phyloP scores from a whole-genome alignment of 371 early-diverging fungal genomes.

The Umbelopsis sp. region DNA sequence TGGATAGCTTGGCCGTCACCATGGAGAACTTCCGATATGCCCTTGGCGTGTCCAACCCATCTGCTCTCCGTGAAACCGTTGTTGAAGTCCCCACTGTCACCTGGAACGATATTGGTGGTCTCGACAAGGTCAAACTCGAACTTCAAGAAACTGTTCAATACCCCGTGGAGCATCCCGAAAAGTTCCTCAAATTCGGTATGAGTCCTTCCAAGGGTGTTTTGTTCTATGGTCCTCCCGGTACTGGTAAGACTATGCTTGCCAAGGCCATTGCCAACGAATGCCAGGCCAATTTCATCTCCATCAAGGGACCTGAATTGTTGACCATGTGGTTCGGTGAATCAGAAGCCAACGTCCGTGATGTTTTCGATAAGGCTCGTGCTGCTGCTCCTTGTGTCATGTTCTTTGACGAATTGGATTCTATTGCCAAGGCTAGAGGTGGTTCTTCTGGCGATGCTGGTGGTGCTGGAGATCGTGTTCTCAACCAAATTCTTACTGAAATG shows the following conservation, averaged over 20 bases:
- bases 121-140: constrained; percentile 99
- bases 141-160: constrained; percentile 99
- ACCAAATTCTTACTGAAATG: constrained; percentile 99
- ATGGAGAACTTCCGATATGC: constrained; percentile 99
- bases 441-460: constrained; percentile 91
- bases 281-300: constrained; percentile 99
- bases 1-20: constrained; percentile 98
- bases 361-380: constrained; percentile 99
- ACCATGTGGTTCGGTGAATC: constrained; percentile 99
- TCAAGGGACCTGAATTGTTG: constrained; percentile 99
- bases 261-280: constrained; percentile 99
- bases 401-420: constrained; percentile 99
- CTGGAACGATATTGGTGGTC: constrained; percentile 99
- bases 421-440: constrained; percentile 97
- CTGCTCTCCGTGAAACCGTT: constrained; percentile 99
- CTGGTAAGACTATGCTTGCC: constrained; percentile 99
- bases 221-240: constrained; percentile 99
- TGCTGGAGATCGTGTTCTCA: constrained; percentile 98
- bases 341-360: constrained; percentile 99
- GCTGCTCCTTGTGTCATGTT: constrained; percentile 99
- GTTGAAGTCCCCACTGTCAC: constrained; percentile 99
- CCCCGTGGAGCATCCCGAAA: constrained; percentile 99
- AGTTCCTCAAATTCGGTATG: constrained; percentile 99
- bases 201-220: constrained; percentile 99
- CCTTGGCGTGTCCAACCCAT: constrained; percentile 97